Conservation (phyloP, 2,329 filamentous ascomycete genomes). For the Cephalotrichum gorgonifer region DNA sequence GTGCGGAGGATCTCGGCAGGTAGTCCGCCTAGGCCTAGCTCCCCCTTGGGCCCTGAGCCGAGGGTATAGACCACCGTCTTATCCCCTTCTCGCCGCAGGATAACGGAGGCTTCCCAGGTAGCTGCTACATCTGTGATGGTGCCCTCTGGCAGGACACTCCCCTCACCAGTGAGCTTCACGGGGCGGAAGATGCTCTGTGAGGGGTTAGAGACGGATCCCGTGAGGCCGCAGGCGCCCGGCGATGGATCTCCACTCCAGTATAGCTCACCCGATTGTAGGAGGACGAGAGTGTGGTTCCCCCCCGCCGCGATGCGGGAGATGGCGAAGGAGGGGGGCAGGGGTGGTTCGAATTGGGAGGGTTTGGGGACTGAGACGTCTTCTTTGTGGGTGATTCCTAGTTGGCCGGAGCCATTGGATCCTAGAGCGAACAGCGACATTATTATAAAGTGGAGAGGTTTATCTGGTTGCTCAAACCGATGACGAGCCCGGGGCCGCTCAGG, state of each 20-base stretch:
- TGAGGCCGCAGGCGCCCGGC: slow-evolving; percentile 43
- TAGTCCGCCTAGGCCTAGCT: slow-evolving; percentile 54
- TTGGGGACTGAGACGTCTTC: slow-evolving; percentile 62
- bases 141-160: not conserved
- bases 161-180: not conserved
- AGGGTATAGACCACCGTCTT: slow-evolving; percentile 47
- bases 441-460: not conserved
- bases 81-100: slow-evolving; percentile 38
- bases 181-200: slow-evolving; percentile 1
- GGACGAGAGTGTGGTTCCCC: slow-evolving; percentile 77
- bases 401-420: slow-evolving; percentile 68
- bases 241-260: slow-evolving; percentile 54
- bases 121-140: slow-evolving; percentile 40
- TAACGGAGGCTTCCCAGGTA: slow-evolving; percentile 67
- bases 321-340: slow-evolving; percentile 21
- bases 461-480: too few relatives aligned
- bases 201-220: not conserved
- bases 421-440: slow-evolving; percentile 55
- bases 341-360: slow-evolving; percentile 43
- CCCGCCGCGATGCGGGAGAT: slow-evolving; percentile 45
- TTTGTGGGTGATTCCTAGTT: slow-evolving; percentile 60
- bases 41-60: slow-evolving; percentile 60
- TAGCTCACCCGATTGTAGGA: slow-evolving; percentile 47
- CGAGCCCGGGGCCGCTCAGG: too few relatives aligned
- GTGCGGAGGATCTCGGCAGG: slow-evolving; percentile 29